Evolutionary conservation across 2,329 filamentous ascomycete species (phyloP).

Genomic region (Sclerotinia spermophila): DNA sequence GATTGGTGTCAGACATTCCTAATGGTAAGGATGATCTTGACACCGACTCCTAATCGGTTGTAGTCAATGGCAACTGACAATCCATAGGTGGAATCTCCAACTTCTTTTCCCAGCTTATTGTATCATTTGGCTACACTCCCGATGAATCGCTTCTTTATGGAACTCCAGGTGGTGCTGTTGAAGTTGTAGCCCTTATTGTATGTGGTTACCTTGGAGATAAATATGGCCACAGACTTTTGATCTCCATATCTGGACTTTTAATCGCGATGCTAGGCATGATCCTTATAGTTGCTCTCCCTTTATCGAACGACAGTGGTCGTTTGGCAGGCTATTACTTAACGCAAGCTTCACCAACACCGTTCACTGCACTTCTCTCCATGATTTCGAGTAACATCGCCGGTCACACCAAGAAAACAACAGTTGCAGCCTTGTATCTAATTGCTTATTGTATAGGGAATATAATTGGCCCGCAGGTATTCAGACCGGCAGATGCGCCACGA

Average conservation of each 20-base stretch:
- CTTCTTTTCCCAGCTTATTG: slow-evolving; percentile 56
- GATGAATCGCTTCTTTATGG: slow-evolving; percentile 35
- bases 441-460: slow-evolving; percentile 54
- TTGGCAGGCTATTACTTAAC: slow-evolving; percentile 41
- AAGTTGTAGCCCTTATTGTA: slow-evolving; percentile 31
- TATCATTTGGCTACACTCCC: slow-evolving; percentile 42
- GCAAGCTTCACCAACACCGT: slow-evolving; percentile 57
- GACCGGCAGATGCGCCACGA: slow-evolving; percentile 47
- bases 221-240: slow-evolving; percentile 33
- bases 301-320: slow-evolving; percentile 39
- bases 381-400: slow-evolving; percentile 46
- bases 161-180: slow-evolving; percentile 33
- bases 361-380: slow-evolving; percentile 35
- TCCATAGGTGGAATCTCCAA: slow-evolving; percentile 50
- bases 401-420: slow-evolving; percentile 49
- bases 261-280: slow-evolving; percentile 37
- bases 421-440: slow-evolving; percentile 44
- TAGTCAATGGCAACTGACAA: not conserved
- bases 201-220: slow-evolving; percentile 33
- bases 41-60: not conserved
- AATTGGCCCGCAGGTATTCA: slow-evolving; percentile 42
- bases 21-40: slow-evolving; percentile 28
- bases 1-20: slow-evolving; percentile 37
- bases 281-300: slow-evolving; percentile 39
- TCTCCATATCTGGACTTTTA: slow-evolving; percentile 38